Conservation (phyloP, 352 stramenopile genomes). For the Globisporangium polare region DNA sequence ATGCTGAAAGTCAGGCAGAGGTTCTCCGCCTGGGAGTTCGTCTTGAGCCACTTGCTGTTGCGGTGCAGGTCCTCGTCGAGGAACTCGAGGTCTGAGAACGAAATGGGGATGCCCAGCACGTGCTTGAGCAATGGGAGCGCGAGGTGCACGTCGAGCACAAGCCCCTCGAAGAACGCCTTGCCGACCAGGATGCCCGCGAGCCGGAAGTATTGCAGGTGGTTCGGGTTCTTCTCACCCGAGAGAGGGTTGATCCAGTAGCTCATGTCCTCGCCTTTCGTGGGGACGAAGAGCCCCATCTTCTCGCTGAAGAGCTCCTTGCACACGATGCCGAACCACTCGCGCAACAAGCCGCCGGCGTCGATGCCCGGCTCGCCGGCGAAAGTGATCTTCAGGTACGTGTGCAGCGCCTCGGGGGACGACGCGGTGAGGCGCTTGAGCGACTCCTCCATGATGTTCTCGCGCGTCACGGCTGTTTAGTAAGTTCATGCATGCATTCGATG, state of each 20-base stretch:
- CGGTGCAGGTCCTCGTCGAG: constrained; percentile 65
- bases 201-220: constrained; percentile 54
- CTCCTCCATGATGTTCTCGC: constrained; percentile 55
- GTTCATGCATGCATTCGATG: not conserved
- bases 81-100: constrained; percentile 75
- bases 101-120: constrained; percentile 65
- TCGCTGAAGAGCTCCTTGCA: constrained; percentile 52
- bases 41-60: constrained; percentile 63
- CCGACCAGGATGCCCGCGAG: constrained; percentile 59
- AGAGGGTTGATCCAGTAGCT: constrained; percentile 73
- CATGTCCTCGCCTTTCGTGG: constrained; percentile 56
- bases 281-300: constrained; percentile 45
- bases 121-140: constrained; percentile 71
- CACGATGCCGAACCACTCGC: constrained; percentile 68
- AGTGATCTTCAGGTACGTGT: constrained; percentile 66
- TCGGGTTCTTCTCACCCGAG: constrained; percentile 35
- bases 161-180: constrained; percentile 59
- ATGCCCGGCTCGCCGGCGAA: constrained; percentile 64
- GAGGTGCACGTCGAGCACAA: constrained; percentile 60
- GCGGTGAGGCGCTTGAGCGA: constrained; percentile 40
- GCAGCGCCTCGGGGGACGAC: constrained; percentile 35
- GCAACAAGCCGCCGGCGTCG: constrained; percentile 57
- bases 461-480: constrained; percentile 33
- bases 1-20: constrained; percentile 74
- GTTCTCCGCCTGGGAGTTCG: constrained; percentile 47